A percentile compares a stretch with the other conserved stretches of the same genome.
Evolutionary conservation across 2,329 filamentous ascomycete species (phyloP).

Genomic region (Fusarium subglutinans): DNA sequence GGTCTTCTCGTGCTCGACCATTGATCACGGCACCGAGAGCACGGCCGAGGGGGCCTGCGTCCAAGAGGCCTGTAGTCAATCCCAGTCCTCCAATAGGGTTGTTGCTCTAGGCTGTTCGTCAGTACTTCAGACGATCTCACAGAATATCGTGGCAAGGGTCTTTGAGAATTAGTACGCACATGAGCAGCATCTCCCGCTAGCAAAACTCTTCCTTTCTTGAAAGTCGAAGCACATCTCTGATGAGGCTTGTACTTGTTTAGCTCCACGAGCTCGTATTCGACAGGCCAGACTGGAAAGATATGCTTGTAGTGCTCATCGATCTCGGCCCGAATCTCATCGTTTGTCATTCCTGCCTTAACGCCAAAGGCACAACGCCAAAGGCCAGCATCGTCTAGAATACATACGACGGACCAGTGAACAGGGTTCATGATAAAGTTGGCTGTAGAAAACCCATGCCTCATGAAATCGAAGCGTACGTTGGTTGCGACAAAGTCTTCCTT

Average conservation of each 20-base stretch:
- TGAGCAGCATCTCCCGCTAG: not conserved
- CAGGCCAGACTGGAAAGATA: not conserved
- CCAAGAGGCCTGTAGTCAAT: not conserved
- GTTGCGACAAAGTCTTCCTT: not conserved
- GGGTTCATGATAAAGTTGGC: not conserved
- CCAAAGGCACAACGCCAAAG: not conserved
- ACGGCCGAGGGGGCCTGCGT: not conserved
- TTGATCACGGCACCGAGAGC: not conserved
- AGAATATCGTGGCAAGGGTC: rapidly evolving
- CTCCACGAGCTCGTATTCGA: not conserved
- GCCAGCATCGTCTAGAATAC: not conserved
- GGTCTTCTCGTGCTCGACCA: not conserved
- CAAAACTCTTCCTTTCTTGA: not conserved
- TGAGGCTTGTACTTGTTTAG: not conserved
- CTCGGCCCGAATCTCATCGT: not conserved
- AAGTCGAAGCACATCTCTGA: not conserved
- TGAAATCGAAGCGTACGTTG: not conserved
- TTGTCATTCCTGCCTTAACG: not conserved
- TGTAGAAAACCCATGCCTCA: not conserved
- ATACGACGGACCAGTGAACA: not conserved
- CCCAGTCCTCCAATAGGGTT: not conserved
- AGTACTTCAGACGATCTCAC: not conserved
- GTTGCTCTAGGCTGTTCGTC: not conserved
- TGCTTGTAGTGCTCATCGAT: not conserved
- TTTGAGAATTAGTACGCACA: not conserved